A percentile compares a stretch with the other conserved stretches of the same genome.
Conservation (phyloP, 2,329 filamentous ascomycete species). For the Xylaria sp. region DNA sequence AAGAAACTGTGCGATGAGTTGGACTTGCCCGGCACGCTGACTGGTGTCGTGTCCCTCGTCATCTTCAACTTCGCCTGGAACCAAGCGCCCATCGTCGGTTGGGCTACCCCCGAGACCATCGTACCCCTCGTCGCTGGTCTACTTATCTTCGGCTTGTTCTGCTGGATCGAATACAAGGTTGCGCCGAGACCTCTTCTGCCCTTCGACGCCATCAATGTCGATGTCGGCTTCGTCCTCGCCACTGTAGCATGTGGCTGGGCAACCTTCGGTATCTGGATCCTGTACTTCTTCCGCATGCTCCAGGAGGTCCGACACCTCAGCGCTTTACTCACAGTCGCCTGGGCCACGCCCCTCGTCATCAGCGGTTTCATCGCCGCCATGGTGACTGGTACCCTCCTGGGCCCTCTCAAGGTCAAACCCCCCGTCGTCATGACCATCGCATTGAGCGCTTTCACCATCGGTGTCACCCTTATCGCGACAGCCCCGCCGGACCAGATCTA, state of each 20-base stretch:
- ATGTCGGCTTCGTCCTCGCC: constrained; percentile 45
- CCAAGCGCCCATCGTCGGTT: constrained; percentile 50
- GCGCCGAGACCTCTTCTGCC: constrained; percentile 47
- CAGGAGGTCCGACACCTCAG: constrained; percentile 31
- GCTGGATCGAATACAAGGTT: constrained; percentile 42
- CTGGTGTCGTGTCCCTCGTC: constrained; percentile 46
- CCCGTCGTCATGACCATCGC: constrained; percentile 27
- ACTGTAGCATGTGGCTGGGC: constrained; percentile 42
- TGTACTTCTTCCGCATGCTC: constrained; percentile 39
- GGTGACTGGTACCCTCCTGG: constrained; percentile 24
- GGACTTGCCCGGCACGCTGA: constrained; percentile 25
- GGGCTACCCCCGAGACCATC: constrained; percentile 47
- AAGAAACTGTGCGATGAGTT: constrained; percentile 19
- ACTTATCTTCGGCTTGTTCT: constrained; percentile 45
- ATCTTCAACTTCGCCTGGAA: constrained; percentile 57
- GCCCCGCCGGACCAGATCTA: constrained; percentile 45
- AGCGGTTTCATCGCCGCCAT: constrained; percentile 32
- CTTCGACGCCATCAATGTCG: constrained; percentile 40
- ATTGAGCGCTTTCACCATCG: constrained; percentile 25
- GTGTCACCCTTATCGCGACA: constrained; percentile 26
- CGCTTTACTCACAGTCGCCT: constrained; percentile 33
- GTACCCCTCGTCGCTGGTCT: constrained; percentile 47
- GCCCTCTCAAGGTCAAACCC: constrained; percentile 22
- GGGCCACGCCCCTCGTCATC: constrained; percentile 31
- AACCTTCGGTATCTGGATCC: constrained; percentile 41